A percentile compares a stretch with the other conserved stretches of the same genome.
phyloP scores from a whole-genome alignment of 78 protist genomes.

The Fonticula alba region DNA sequence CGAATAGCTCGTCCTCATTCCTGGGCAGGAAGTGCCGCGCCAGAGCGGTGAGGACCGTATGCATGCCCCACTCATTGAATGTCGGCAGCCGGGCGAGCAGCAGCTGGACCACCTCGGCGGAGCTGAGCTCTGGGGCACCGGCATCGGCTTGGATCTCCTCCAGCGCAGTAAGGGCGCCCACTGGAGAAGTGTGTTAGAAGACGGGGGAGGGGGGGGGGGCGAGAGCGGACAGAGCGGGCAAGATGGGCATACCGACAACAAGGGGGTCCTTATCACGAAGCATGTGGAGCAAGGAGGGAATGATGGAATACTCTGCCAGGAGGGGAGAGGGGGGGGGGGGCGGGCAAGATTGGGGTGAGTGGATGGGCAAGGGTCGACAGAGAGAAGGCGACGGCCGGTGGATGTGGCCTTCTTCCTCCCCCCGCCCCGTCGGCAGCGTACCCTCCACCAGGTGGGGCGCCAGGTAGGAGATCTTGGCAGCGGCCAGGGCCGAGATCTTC shows the following conservation, averaged over 20 bases:
- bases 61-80: constrained; percentile 66
- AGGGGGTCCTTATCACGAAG: constrained; percentile 45
- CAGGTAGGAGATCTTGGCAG: constrained; percentile 37
- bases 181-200: too few relatives aligned
- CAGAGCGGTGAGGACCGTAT: constrained; percentile 24
- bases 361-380: neutral
- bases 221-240: too few relatives aligned
- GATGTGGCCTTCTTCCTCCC: too few relatives aligned
- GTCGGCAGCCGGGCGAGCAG: constrained; percentile 31
- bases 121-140: constrained; percentile 42
- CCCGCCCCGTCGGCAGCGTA: neutral
- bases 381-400: neutral
- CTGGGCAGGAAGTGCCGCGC: neutral
- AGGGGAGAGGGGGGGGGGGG: neutral
- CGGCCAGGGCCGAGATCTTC: constrained; percentile 64
- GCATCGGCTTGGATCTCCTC: constrained; percentile 36
- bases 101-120: constrained; percentile 19
- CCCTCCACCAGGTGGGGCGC: constrained; percentile 1
- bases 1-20: too few relatives aligned
- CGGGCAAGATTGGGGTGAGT: neutral
- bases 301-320: constrained; percentile 2
- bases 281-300: constrained; percentile 32
- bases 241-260: constrained; percentile 18
- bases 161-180: constrained; percentile 46
- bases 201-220: too few relatives aligned